A percentile compares a stretch with the other conserved stretches of the same genome.
phyloP scores from a whole-genome alignment of 352 stramenopile species.

The Phytophthora fragariaefolia region DNA sequence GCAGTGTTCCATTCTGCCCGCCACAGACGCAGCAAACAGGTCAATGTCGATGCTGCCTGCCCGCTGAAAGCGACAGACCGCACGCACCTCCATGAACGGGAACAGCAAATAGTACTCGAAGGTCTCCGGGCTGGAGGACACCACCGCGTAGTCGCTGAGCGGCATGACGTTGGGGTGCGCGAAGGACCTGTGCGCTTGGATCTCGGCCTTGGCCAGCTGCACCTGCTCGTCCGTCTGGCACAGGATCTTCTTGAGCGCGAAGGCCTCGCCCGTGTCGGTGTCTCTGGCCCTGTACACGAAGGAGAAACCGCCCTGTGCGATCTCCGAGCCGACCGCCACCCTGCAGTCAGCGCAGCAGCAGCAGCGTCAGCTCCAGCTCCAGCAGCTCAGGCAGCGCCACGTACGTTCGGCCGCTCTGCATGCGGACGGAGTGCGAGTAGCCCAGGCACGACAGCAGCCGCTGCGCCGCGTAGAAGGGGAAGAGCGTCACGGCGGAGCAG shows the following conservation, averaged over 20 bases:
- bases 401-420: constrained; percentile 84
- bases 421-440: constrained; percentile 64
- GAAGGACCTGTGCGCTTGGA: constrained; percentile 79
- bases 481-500: constrained; percentile 65
- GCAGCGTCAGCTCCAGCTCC: not conserved
- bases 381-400: constrained; percentile 2
- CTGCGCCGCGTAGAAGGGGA: constrained; percentile 66
- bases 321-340: constrained; percentile 61
- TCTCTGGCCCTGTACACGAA: constrained; percentile 86
- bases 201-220: constrained; percentile 81
- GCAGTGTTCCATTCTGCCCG: constrained; percentile 77
- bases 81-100: constrained; percentile 77
- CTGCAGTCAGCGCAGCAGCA: constrained; percentile 32
- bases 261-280: constrained; percentile 71
- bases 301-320: constrained; percentile 89
- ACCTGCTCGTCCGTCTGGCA: constrained; percentile 88
- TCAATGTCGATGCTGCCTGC: not conserved
- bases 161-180: constrained; percentile 87
- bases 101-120: constrained; percentile 90
- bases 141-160: constrained; percentile 75
- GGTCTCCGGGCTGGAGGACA: constrained; percentile 46
- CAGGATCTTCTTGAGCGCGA: constrained; percentile 91
- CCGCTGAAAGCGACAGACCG: not conserved
- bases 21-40: constrained; percentile 1
- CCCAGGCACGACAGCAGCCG: constrained; percentile 76